phyloP scores from a whole-genome alignment of 345 rosid genomes.

The Triadica sebifera region DNA sequence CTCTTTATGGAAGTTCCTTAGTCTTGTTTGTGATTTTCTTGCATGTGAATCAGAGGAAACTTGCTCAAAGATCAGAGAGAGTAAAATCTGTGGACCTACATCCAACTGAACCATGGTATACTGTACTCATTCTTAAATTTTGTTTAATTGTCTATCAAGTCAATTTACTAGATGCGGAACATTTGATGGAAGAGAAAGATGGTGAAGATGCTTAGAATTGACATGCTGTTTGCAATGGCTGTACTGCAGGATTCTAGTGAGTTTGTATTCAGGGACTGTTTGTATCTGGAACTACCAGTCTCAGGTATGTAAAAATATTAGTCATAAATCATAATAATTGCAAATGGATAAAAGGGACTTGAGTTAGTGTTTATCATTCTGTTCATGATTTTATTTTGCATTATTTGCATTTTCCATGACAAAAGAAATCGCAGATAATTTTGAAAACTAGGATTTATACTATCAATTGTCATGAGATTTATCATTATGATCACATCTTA shows the following conservation, averaged over 20 bases:
- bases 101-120: slow-evolving; percentile 55
- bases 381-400: too few species aligned
- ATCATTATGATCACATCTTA: too few species aligned
- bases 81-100: slow-evolving; percentile 56
- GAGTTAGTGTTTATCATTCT: too few species aligned
- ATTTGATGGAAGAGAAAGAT: neutral
- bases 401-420: too few species aligned
- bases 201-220: neutral
- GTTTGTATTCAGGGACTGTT: slow-evolving; percentile 53
- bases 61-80: slow-evolving; percentile 55
- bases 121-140: neutral
- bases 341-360: too few species aligned
- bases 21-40: neutral
- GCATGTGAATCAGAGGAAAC: slow-evolving; percentile 41
- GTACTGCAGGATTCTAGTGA: slow-evolving; percentile 48
- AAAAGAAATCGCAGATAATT: too few species aligned
- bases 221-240: slow-evolving; percentile 12
- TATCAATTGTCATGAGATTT: too few species aligned
- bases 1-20: neutral
- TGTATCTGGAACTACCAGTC: slow-evolving; percentile 62
- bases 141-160: neutral
- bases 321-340: neutral
- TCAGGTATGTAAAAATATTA: slow-evolving; percentile 52
- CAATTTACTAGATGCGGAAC: neutral
- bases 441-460: too few species aligned